phyloP scores from a whole-genome alignment of 176 grass and related monocot genomes.

The Cymbopogon citratus region DNA sequence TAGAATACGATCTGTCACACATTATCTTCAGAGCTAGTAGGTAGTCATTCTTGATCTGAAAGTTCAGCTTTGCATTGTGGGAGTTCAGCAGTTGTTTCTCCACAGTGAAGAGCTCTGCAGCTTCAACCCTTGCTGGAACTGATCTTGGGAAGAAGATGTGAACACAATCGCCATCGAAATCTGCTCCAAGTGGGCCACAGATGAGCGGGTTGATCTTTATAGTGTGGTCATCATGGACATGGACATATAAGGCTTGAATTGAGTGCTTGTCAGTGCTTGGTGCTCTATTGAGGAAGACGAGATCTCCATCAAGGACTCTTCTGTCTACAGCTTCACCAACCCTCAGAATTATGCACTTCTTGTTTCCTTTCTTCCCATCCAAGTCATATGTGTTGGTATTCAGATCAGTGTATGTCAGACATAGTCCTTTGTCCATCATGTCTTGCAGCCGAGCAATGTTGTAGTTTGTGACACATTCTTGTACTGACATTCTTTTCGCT shows the following conservation, averaged over 20 bases:
- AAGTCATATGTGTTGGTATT: slow-evolving; percentile 40
- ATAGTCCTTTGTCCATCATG: slow-evolving; percentile 40
- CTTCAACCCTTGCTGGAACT: slow-evolving; percentile 56
- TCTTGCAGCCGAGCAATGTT: slow-evolving; percentile 43
- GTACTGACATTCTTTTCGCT: slow-evolving; percentile 50
- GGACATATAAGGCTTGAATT: slow-evolving; percentile 50
- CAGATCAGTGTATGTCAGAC: slow-evolving; percentile 48
- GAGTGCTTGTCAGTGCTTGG: slow-evolving; percentile 64
- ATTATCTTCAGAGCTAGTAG: slow-evolving; percentile 52
- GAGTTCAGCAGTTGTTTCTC: slow-evolving; percentile 62
- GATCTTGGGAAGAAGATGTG: slow-evolving; percentile 72
- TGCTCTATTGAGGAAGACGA: slow-evolving; percentile 60
- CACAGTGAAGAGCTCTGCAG: slow-evolving; percentile 47
- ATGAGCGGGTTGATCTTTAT: slow-evolving; percentile 71
- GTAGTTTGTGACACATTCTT: slow-evolving; percentile 44
- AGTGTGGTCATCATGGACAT: slow-evolving; percentile 43
- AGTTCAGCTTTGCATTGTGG: slow-evolving; percentile 54
- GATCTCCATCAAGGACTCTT: slow-evolving; percentile 48
- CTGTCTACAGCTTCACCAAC: slow-evolving; percentile 53
- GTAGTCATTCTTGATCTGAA: slow-evolving; percentile 55
- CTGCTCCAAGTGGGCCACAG: slow-evolving; percentile 61
- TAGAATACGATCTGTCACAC: slow-evolving; percentile 22
- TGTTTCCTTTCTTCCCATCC: slow-evolving; percentile 26
- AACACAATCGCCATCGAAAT: slow-evolving; percentile 69
- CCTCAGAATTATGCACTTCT: slow-evolving; percentile 36